Evolutionary conservation across 75 land plant genomes (phyloP), one percentile per base, ranked within the genome.

Genomic region (Ceratopteris richardii): DNA sequence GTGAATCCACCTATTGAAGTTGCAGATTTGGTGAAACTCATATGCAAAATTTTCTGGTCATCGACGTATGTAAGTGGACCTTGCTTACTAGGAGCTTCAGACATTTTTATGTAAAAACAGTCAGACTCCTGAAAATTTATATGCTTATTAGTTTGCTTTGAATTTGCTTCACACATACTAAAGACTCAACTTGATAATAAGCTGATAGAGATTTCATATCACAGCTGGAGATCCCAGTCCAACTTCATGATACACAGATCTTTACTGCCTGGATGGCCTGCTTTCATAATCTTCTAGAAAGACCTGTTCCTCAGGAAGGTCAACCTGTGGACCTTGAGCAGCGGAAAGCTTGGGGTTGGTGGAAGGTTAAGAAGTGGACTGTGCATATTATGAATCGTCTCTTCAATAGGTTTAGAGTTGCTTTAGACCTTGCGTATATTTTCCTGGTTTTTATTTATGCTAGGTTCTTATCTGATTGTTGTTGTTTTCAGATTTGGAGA

Each of bases 281-380:
- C 27, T 94, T 94, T 67, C 68, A 85, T 57, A 84, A 73, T 66
- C 67, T 94, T 44, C 51, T 94, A 69, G 98, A 94, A 69, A 88
- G 96, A 57, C 91, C 96, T 56, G 96, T 94, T 0, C 98, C 98
- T 24, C 14, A 71, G 1, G 98, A 90, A 63, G 96, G 98, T 13
- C 96, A 94, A 53, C 98, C 98, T 29, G 50, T 76, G 41, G 98
- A 94, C 60, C 90, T 88, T 7, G 98, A 94, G 52, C 71, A 50
- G 24, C 80, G 98, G 27, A 94, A 90, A 62, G 71, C 82, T 14
- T 94, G 98, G 98, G 88, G 96, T 28, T 94, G 98, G 98, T 94
- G 98, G 98, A 94, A 94, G 66, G 98, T 94, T 51, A 94, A 94
- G 50, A 94, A 94, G 71, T 94, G 98, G 98, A 86, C 90, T 11